Conservation (phyloP, 495 filamentous ascomycete genomes). For the Aspergillus olivimuriae region DNA sequence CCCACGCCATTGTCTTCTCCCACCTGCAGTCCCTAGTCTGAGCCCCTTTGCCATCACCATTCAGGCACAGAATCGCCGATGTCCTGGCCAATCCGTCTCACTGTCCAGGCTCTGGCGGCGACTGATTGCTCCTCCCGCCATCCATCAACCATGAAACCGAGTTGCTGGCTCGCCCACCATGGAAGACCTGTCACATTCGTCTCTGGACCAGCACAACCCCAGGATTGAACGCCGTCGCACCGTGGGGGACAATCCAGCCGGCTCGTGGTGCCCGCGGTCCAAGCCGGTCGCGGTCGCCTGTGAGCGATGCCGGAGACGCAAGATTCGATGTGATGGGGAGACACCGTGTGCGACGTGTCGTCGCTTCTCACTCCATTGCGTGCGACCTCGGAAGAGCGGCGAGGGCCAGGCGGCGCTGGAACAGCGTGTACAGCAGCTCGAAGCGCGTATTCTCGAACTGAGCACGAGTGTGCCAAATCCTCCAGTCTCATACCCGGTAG, state of each 20-base stretch:
- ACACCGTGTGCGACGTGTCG: constrained; percentile 15
- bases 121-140: neutral
- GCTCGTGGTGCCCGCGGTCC: constrained; percentile 2
- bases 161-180: constrained; percentile 1
- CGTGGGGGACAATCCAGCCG: neutral
- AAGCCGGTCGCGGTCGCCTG: constrained; percentile 11
- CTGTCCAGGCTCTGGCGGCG: neutral
- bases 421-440: constrained; percentile 10
- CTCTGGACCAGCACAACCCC: constrained; percentile 2
- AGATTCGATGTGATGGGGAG: constrained; percentile 17
- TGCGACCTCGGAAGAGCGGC: constrained; percentile 8
- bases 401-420: constrained; percentile 11
- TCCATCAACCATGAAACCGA: constrained; percentile 7
- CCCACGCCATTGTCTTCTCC: too few relatives aligned
- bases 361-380: constrained; percentile 11
- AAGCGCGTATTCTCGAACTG: constrained; percentile 11
- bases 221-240: constrained; percentile 1
- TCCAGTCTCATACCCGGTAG: neutral
- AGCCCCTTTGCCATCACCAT: too few relatives aligned
- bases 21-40: too few relatives aligned
- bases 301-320: constrained; percentile 14
- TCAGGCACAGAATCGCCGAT: too few relatives aligned
- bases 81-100: neutral
- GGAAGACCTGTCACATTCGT: constrained; percentile 8
- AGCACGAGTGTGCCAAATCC: constrained; percentile 1